A percentile compares a stretch with the other conserved stretches of the same genome.
Conservation (phyloP, 2,329 filamentous ascomycete genomes). For the Torrubiella hemipterigena region DNA sequence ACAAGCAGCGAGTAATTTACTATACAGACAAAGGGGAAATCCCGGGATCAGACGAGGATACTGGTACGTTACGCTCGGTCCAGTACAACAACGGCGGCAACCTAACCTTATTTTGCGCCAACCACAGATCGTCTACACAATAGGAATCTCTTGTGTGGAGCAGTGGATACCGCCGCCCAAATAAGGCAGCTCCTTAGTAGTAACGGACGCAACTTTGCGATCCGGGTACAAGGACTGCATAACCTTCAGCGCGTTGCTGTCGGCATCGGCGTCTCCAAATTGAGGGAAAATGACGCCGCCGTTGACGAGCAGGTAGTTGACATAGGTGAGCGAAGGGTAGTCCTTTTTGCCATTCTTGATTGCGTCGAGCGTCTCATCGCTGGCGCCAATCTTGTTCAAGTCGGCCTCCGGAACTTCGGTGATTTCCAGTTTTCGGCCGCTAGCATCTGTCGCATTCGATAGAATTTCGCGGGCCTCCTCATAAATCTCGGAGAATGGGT, state of each 20-base stretch:
- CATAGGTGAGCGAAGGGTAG: conserved; percentile 10
- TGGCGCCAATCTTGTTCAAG: conserved; percentile 5
- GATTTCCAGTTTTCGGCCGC: conserved; percentile 11
- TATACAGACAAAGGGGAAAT: too few species aligned
- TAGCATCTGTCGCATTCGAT: conserved; percentile 8
- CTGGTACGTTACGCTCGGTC: too few species aligned
- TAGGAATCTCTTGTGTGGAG: conserved; percentile 15
- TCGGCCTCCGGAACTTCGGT: conserved; percentile 14
- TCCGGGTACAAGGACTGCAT: conserved; percentile 7
- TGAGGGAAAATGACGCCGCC: conserved; percentile 15
- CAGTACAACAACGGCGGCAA: too few species aligned
- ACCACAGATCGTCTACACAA: too few species aligned
- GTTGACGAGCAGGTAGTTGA: conserved; percentile 16
- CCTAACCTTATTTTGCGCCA: too few species aligned
- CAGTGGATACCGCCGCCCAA: conserved; percentile 16
- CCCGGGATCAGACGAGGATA: too few species aligned
- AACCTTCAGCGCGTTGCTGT: conserved; percentile 10
- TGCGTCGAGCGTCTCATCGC: conserved; percentile 2
- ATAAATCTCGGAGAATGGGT: conserved; percentile 10
- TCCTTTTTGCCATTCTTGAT: conserved; percentile 3
- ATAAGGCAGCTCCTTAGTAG: conserved; percentile 9
- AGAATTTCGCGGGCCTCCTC: conserved; percentile 11
- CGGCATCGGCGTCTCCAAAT: conserved; percentile 13
- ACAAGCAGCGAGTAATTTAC: too few species aligned
- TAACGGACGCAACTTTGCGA: conserved; percentile 10